Base-by-base conservation (phyloP, 192 early-diverging fungal genomes). In the Funneliformis mosseae region DNA sequence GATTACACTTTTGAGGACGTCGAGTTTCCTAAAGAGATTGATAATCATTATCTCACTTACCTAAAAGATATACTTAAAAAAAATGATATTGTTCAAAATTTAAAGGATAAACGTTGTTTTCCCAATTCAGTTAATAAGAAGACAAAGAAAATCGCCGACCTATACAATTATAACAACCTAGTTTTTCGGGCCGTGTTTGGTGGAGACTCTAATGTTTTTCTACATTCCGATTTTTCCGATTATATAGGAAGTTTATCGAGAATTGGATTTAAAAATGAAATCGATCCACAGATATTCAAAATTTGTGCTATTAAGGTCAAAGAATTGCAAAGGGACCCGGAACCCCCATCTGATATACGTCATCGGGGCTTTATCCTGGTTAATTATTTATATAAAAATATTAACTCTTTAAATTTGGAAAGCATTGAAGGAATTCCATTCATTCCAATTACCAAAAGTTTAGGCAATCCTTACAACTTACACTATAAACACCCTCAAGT, bases 331-430 rank as follows among this genome's bases (percentile, higher is more conserved):
- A 11, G 27, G 4, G 50, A 55, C 0, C 0, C 3, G 8, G n/a
- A 27, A 2, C 41, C 41, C 0, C 70, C 70, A 72, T 38, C 70
- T 43, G 70, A 72, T 23, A 21, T 72, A 72, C 70, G 70, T 0
- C 25, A 72, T 46, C 23, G 70, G 6, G 70, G 70, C 4, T 72
- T 72, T 46, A 38, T 72, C 2, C 46, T 72, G 8, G 70, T 72
- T 46, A 23, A 72, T 72, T 9, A 46, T 72, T 25, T 72, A 16
- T 72, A 72, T 72, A 72, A 72, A 12, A 25, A 72, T 72, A 25
- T 72, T 10, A 7, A 72, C 2, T 7, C 25, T 27, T 46, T 46
- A 46, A 23, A 72, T 27, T 46, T 46, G 6, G 43, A 72, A 4
- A 4, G 0, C 2, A 25, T 72, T 11, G 43, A 48, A 25, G n/a